Conservation (phyloP, 2,329 filamentous ascomycete genomes). For the Neopestalotiopsis sp. region DNA sequence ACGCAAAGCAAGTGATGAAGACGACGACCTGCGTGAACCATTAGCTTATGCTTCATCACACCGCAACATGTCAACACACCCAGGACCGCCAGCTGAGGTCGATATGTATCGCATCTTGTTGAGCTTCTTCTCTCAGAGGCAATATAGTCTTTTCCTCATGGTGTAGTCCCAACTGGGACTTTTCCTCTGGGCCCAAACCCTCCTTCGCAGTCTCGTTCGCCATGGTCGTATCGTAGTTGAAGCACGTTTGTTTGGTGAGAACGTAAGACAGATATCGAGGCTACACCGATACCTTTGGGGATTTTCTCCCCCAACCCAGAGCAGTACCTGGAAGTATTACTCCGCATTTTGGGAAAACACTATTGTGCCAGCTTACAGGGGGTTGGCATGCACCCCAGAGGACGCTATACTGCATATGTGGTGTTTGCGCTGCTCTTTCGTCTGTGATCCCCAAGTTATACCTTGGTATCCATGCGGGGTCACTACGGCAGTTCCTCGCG, state of each 20-base stretch:
- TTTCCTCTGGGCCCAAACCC: too few relatives aligned
- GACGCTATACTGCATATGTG: constrained; percentile 1
- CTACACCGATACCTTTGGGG: not conserved
- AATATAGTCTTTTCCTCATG: constrained; percentile 23
- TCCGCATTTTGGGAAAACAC: not conserved
- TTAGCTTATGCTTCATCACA: constrained; percentile 3
- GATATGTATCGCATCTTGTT: constrained; percentile 45
- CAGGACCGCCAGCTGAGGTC: constrained; percentile 61
- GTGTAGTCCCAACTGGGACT: not conserved
- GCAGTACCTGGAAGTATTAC: not conserved
- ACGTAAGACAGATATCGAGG: not conserved
- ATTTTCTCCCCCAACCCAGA: not conserved
- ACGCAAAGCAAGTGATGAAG: constrained; percentile 55
- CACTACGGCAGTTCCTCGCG: constrained; percentile 3
- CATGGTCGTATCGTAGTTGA: not conserved
- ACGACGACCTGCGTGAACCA: constrained; percentile 37
- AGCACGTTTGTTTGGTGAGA: not conserved
- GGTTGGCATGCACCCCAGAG: not conserved
- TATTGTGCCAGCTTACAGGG: not conserved
- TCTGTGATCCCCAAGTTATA: not conserved
- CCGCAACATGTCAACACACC: constrained; percentile 35
- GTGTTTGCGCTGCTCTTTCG: not conserved
- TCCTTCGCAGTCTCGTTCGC: not conserved
- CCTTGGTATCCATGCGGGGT: not conserved
- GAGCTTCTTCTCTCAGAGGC: constrained; percentile 39